A percentile compares a stretch with the other conserved stretches of the same genome.
These are phyloP conservation scores for Staphylotrichum longicolle DNA, from an alignment of 495 filamentous ascomycete species.

Conservation along the genomic window DNA sequence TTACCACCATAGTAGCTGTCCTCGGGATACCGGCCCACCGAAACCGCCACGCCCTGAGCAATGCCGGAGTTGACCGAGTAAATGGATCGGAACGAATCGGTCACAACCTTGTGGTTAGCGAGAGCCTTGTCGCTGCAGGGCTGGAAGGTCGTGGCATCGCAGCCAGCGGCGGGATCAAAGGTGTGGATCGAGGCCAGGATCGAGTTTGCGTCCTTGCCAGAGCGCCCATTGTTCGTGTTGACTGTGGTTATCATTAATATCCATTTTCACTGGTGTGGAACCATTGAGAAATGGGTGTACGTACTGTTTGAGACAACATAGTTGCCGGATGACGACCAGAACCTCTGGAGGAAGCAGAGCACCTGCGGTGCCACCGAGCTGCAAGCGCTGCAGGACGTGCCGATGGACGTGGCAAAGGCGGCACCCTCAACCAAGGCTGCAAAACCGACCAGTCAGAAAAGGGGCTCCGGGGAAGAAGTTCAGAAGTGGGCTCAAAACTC, in stretches of 20 bases:
- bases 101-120: slow-evolving; percentile 61
- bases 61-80: slow-evolving; percentile 57
- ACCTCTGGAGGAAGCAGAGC: slow-evolving; percentile 59
- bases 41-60: slow-evolving; percentile 52
- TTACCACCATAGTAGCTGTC: slow-evolving; percentile 66
- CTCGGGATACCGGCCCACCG: slow-evolving; percentile 68
- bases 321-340: slow-evolving; percentile 56
- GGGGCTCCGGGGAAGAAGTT: not conserved
- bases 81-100: slow-evolving; percentile 60
- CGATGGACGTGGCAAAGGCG: slow-evolving; percentile 49
- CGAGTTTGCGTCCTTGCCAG: slow-evolving; percentile 62
- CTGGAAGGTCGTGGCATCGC: slow-evolving; percentile 58
- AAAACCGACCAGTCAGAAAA: not conserved
- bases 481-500: not conserved
- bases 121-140: slow-evolving; percentile 62
- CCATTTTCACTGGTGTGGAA: no score
- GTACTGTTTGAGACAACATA: slow-evolving; percentile 58
- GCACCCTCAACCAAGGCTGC: slow-evolving; percentile 60
- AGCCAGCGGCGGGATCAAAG: slow-evolving; percentile 59
- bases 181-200: slow-evolving; percentile 61
- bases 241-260: slow-evolving; percentile 20
- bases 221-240: slow-evolving; percentile 46
- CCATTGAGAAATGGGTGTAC: not conserved
- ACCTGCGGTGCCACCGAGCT: slow-evolving; percentile 57
- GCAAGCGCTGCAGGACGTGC: slow-evolving; percentile 44